Conservation (phyloP, 108 stramenopile species). For the Cyclotella cryptica region DNA sequence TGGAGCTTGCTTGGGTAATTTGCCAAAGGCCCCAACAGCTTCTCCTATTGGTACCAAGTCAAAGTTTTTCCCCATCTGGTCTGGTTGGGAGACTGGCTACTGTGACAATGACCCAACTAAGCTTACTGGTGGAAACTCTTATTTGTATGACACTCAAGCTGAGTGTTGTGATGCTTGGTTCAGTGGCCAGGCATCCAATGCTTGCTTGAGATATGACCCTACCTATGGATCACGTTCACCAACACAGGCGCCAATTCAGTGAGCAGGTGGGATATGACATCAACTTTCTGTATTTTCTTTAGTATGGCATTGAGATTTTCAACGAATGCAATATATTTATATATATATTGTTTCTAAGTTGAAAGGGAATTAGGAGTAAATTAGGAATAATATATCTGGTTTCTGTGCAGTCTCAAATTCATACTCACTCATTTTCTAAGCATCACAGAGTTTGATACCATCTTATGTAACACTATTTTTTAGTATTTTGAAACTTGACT, state of each 20-base stretch:
- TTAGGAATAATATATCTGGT: too few species aligned
- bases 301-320: too few species aligned
- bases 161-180: slow-evolving; percentile 20
- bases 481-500: too few species aligned
- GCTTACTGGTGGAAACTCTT: background rate
- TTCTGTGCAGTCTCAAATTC: too few species aligned
- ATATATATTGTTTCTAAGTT: too few species aligned
- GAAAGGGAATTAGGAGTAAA: too few species aligned
- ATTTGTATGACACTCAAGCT: slow-evolving; percentile 12
- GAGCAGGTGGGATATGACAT: background rate
- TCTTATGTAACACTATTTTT: too few species aligned
- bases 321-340: too few species aligned
- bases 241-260: background rate
- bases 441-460: too few species aligned
- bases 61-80: slow-evolving; percentile 15
- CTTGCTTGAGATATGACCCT: slow-evolving; percentile 4
- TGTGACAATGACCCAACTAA: slow-evolving; percentile 15
- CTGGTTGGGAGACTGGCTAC: slow-evolving; percentile 12
- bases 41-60: slow-evolving; percentile 3
- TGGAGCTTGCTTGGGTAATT: background rate
- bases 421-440: too few species aligned
- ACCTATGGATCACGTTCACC: slow-evolving; percentile 11
- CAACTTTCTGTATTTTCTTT: too few species aligned
- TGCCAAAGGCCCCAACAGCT: background rate
- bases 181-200: background rate